phyloP scores from a whole-genome alignment of 371 early-diverging fungal genomes.

The Haplosporangium sp. region DNA sequence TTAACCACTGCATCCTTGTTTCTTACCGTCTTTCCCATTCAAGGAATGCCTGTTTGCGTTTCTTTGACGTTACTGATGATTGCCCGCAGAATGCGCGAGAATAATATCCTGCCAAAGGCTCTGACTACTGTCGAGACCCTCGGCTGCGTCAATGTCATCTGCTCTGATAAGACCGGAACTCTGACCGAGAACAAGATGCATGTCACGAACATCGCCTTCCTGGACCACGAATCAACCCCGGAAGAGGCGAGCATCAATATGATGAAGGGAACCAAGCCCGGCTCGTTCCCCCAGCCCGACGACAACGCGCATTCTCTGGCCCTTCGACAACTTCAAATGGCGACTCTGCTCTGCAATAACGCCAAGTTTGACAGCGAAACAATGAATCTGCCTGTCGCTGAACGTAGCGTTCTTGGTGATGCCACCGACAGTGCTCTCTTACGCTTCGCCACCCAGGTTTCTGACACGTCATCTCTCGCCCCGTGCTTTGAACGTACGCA shows the following conservation, averaged over 20 bases:
- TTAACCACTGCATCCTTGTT: not conserved
- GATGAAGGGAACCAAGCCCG: conserved; percentile 16
- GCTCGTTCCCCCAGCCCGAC: conserved; percentile 26
- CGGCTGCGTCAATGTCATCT: conserved; percentile 75
- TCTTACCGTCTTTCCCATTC: not conserved
- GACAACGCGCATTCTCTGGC: conserved; percentile 21
- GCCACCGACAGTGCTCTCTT: conserved; percentile 83
- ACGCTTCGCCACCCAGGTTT: conserved; percentile 61
- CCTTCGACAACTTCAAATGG: conserved; percentile 61
- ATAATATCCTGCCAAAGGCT: conserved; percentile 70
- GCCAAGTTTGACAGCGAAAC: conserved; percentile 66
- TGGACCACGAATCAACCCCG: conserved; percentile 55
- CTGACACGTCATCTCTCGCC: conserved; percentile 23
- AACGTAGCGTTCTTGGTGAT: conserved; percentile 74
- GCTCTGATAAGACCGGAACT: conserved; percentile 82
- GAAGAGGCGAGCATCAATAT: conserved; percentile 31
- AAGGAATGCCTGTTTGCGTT: conserved; percentile 63
- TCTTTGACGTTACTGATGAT: conserved; percentile 65
- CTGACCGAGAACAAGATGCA: conserved; percentile 74
- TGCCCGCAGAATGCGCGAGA: conserved; percentile 66
- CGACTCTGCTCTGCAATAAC: conserved; percentile 72
- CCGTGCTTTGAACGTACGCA: conserved; percentile 58
- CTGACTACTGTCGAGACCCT: conserved; percentile 76
- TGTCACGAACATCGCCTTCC: conserved; percentile 62
- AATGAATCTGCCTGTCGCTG: conserved; percentile 58